Percentiles rank a stretch among this genome's conserved stretches.
These are phyloP conservation scores for Marasmius sp. DNA, from an alignment of 1,284 basidiomycete genomes.

Conservation along the genomic window DNA sequence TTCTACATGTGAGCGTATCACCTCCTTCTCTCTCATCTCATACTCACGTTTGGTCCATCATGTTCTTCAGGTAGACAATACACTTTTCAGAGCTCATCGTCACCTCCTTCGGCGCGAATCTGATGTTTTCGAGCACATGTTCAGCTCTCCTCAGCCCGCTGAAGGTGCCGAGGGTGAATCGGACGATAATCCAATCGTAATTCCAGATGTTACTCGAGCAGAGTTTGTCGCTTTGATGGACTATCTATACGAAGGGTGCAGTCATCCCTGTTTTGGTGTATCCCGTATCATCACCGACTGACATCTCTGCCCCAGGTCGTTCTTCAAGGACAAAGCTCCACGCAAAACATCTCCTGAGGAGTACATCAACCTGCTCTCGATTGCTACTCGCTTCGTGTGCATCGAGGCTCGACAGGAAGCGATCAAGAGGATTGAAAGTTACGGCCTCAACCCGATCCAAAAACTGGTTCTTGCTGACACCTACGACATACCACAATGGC, in stretches of 20 bases:
- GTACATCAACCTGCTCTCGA: constrained; percentile 35
- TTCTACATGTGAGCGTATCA: constrained; percentile 17
- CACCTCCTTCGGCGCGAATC: constrained; percentile 35
- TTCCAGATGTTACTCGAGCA: constrained; percentile 23
- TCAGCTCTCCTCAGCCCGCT: constrained; percentile 19
- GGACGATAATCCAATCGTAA: constrained; percentile 29
- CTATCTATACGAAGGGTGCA: constrained; percentile 35
- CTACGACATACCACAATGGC: constrained; percentile 37
- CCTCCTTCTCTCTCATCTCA: not conserved
- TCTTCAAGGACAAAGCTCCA: constrained; percentile 28
- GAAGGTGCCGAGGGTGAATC: constrained; percentile 19
- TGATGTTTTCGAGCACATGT: constrained; percentile 29
- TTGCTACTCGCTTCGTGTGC: constrained; percentile 32
- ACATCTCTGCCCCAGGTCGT: not conserved
- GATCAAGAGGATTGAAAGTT: constrained; percentile 29
- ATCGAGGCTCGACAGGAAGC: constrained; percentile 29
- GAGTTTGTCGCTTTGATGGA: constrained; percentile 34
- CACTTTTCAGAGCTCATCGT: constrained; percentile 36
- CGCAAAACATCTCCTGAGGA: constrained; percentile 22
- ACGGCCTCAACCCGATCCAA: constrained; percentile 30
- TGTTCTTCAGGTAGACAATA: constrained; percentile 29
- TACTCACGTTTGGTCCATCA: not conserved
- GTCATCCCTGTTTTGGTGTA: not conserved
- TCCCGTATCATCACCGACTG: no score
- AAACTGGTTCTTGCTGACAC: constrained; percentile 36